Base-by-base conservation (phyloP, 805 yeast species). In the Pichia pseudocactophila region DNA sequence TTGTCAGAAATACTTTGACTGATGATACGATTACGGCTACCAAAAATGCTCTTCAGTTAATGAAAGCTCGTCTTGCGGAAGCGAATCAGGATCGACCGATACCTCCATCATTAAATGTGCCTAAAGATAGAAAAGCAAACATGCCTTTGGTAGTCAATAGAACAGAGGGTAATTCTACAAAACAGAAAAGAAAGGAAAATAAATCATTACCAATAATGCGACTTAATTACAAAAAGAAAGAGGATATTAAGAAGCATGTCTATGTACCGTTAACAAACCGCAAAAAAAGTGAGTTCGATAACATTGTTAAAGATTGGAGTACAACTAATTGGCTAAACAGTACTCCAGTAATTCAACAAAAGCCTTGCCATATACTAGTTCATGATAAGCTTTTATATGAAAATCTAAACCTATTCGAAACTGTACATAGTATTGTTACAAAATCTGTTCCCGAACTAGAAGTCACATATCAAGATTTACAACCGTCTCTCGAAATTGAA, bases 361-460 rank as follows among this genome's bases (percentile, higher is more conserved):
- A 36, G 27, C 50, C 48, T 16, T 56, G 51, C 18, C 59, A 55
- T 40, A 47, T 58, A 16, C 37, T 59, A 7, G 35, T 58, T 11
- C 63, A 59, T 44, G 63, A 59, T 39, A 51, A 47, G 37, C 30
- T 58, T 9, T 16, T 57, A 7, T 54, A 41, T 30, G 40, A 41
- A 3, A 49, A 54, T 20, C 26, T 51, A 11, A 48, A 54, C 7
- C 31, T 51, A 7, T 39, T 52, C 31, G 45, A 48, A 12, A 50
- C 47, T 11, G 37, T 59, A n/a, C 25, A 46, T 7, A 36, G 36
- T 7, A 20, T 44, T 11, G n/a, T 57, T 3, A 28, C 34, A 4
- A 30, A 33, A n/a, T 16, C 12, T 2, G 30, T 48, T 1, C 42
- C 48, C 1, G 44, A 44, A 22, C 7, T 40, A 26, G 27, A 32